phyloP scores from a whole-genome alignment of 2,329 filamentous ascomycete genomes.

The Epicoccum sorghinum region DNA sequence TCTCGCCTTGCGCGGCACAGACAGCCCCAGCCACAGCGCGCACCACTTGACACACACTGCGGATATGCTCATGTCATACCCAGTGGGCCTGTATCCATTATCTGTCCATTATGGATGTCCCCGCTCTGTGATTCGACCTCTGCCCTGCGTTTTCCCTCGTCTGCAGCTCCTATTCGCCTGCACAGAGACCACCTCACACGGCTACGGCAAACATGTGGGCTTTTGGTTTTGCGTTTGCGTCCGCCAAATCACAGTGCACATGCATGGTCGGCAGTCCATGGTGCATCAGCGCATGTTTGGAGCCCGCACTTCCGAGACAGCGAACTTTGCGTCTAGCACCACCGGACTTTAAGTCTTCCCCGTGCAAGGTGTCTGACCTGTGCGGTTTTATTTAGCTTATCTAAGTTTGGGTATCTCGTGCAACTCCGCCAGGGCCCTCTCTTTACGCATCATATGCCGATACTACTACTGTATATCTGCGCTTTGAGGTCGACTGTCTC shows the following conservation, averaged over 20 bases:
- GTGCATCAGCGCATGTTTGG: slow-evolving; percentile 18
- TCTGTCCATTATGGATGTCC: neutral
- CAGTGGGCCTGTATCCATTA: neutral
- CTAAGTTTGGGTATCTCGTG: slow-evolving; percentile 17
- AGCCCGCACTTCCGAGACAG: slow-evolving; percentile 13
- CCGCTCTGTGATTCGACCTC: slow-evolving; percentile 26
- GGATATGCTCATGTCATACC: neutral
- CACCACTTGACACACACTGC: slow-evolving; percentile 6
- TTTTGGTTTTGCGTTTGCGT: slow-evolving; percentile 5
- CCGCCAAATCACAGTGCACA: slow-evolving; percentile 8
- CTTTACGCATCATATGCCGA: neutral
- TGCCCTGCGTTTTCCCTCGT: slow-evolving; percentile 13
- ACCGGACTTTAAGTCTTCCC: neutral
- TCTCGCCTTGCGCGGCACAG: neutral
- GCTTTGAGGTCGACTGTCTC: neutral
- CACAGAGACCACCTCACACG: slow-evolving; percentile 10
- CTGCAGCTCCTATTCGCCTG: slow-evolving; percentile 22
- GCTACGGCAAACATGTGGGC: slow-evolving; percentile 15
- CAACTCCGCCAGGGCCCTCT: slow-evolving; percentile 1
- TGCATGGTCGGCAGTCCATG: slow-evolving; percentile 5
- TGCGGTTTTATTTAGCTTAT: neutral
- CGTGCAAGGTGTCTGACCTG: neutral
- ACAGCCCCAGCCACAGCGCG: slow-evolving; percentile 8
- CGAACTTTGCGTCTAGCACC: neutral
- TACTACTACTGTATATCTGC: neutral